Percentiles rank a stretch among this genome's conserved stretches.
phyloP scores from a whole-genome alignment of 2,329 filamentous ascomycete species.

The Trichoderma aggressivum region DNA sequence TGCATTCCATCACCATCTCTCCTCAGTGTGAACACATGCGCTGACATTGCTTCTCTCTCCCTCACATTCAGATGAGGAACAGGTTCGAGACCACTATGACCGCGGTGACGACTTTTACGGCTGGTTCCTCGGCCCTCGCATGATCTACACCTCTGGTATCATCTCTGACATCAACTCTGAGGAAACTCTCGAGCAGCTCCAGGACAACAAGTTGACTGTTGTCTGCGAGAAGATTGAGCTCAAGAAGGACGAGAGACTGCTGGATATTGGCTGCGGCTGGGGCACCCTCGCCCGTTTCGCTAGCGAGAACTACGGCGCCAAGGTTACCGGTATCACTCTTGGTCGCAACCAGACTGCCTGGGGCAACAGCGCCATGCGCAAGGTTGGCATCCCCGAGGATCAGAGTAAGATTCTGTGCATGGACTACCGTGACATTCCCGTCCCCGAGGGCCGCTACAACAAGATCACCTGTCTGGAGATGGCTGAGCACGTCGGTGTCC shows the following conservation, averaged over 20 bases:
- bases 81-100: constrained; percentile 97
- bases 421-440: constrained; percentile 93
- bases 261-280: constrained; percentile 98
- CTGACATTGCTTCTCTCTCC: constrained; percentile 13
- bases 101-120: constrained; percentile 97
- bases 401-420: constrained; percentile 93
- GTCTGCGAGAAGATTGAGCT: constrained; percentile 95
- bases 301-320: constrained; percentile 83
- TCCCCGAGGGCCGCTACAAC: constrained; percentile 68
- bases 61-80: constrained; percentile 67
- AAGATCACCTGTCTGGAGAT: constrained; percentile 98
- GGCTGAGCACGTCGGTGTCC: constrained; percentile 97
- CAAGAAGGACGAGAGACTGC: constrained; percentile 73
- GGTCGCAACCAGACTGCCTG: constrained; percentile 95
- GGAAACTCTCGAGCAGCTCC: constrained; percentile 88
- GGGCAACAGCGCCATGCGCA: constrained; percentile 87
- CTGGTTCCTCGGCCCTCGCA: constrained; percentile 96
- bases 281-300: constrained; percentile 93
- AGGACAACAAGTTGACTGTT: constrained; percentile 94
- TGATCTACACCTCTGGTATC: constrained; percentile 97
- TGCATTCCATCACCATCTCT: not conserved
- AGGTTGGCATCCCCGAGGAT: constrained; percentile 74
- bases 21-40: not conserved
- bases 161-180: constrained; percentile 85
- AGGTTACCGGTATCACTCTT: constrained; percentile 85